Percentiles rank a stretch among this genome's conserved stretches.
Evolutionary conservation across 768 basidiomycete species (phyloP).

Genomic region (Lyophyllum semitale): DNA sequence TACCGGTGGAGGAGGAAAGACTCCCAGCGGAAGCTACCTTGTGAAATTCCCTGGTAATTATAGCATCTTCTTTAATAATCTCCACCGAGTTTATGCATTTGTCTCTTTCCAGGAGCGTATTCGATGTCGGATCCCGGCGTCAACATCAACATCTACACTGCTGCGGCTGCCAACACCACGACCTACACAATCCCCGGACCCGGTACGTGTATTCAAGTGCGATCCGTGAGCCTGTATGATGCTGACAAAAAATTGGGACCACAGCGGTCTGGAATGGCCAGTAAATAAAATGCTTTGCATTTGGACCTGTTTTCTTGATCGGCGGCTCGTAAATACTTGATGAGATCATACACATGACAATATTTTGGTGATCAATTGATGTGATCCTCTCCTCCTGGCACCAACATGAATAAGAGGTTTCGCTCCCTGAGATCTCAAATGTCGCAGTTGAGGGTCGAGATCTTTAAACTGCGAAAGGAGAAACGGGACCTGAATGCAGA

Average conservation of each 20-base stretch:
- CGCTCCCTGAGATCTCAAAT: too few relatives aligned
- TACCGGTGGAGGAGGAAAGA: conserved; percentile 36
- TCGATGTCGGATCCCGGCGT: conserved; percentile 35
- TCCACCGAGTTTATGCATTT: neutral
- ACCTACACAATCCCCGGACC: conserved; percentile 38
- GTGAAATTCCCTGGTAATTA: conserved; percentile 35
- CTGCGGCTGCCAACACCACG: conserved; percentile 28
- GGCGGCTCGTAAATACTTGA: too few relatives aligned
- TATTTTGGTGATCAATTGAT: too few relatives aligned
- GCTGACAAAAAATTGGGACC: neutral
- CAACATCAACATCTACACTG: conserved; percentile 38
- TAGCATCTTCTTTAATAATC: neutral
- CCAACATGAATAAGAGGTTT: too few relatives aligned
- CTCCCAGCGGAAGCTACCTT: conserved; percentile 30
- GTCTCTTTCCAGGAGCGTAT: conserved; percentile 24
- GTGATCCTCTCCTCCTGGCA: too few relatives aligned
- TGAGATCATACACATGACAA: too few relatives aligned
- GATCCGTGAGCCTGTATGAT: neutral
- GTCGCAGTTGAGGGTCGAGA: too few relatives aligned
- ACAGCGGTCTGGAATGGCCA: conserved; percentile 24
- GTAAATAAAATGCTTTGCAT: conserved; percentile 7
- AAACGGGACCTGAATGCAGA: too few relatives aligned
- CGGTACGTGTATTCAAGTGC: conserved; percentile 17
- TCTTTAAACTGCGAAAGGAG: too few relatives aligned
- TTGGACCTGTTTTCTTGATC: too few relatives aligned